Evolutionary conservation across 2,329 filamentous ascomycete species (phyloP).

Genomic region (Penicillium sp.): DNA sequence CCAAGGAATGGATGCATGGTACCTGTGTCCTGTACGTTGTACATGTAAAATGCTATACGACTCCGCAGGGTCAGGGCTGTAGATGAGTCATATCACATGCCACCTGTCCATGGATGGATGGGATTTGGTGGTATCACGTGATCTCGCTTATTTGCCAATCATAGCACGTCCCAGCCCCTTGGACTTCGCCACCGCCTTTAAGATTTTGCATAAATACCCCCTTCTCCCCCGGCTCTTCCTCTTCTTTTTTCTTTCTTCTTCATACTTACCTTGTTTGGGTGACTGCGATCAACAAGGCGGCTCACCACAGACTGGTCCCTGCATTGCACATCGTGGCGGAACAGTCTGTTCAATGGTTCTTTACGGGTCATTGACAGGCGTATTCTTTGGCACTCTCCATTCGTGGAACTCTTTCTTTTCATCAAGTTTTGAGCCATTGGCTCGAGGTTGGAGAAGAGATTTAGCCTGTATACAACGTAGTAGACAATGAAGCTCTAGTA

Average conservation of each 20-base stretch:
- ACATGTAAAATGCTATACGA: neutral
- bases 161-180: rapidly evolving
- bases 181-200: conserved; percentile 12
- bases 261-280: conserved; percentile 47
- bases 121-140: neutral
- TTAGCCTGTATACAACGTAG: neutral
- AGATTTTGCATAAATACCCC: conserved; percentile 26
- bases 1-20: neutral
- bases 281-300: conserved; percentile 41
- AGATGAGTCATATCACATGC: conserved; percentile 1
- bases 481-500: neutral
- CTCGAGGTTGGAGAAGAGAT: conserved; percentile 30
- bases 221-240: conserved; percentile 16
- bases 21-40: neutral
- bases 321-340: conserved; percentile 52
- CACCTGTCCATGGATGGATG: too few relatives aligned
- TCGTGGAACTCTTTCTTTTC: conserved; percentile 26
- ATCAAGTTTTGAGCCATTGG: conserved; percentile 26
- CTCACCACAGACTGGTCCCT: conserved; percentile 43
- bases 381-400: conserved; percentile 34
- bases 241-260: conserved; percentile 39
- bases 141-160: neutral
- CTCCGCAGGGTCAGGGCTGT: neutral
- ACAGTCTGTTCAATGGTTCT: conserved; percentile 42
- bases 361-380: conserved; percentile 33